Conservation (phyloP, 805 yeast genomes). For the Pichia membranifaciens region DNA sequence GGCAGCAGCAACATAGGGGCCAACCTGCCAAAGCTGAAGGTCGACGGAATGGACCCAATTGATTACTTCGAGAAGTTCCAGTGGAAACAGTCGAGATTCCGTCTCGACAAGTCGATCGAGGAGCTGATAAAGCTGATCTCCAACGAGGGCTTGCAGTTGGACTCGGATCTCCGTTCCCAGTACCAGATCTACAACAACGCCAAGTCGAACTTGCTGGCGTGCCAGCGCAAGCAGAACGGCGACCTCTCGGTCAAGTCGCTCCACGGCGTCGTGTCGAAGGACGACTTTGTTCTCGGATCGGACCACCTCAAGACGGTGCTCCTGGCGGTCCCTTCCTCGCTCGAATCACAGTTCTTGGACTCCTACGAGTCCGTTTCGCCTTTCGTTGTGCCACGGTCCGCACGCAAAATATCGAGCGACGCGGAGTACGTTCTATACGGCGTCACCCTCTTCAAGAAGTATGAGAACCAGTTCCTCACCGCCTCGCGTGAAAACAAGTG, state of each 20-base stretch:
- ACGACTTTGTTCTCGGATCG: slow-evolving; percentile 77
- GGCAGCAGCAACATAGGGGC: slow-evolving; percentile 7
- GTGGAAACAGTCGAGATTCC: slow-evolving; percentile 86
- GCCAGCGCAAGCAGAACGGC: slow-evolving; percentile 90
- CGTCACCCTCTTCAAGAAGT: slow-evolving; percentile 82
- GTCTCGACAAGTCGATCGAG: slow-evolving; percentile 76
- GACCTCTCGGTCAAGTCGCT: slow-evolving; percentile 86
- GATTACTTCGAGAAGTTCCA: slow-evolving; percentile 68
- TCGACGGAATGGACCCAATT: slow-evolving; percentile 44
- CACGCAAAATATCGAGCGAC: slow-evolving; percentile 64
- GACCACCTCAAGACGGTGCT: slow-evolving; percentile 84
- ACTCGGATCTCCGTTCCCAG: slow-evolving; percentile 76
- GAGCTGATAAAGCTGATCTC: slow-evolving; percentile 67
- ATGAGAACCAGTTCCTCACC: slow-evolving; percentile 57
- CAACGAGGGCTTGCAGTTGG: slow-evolving; percentile 75
- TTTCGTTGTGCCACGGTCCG: slow-evolving; percentile 91
- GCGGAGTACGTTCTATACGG: slow-evolving; percentile 66
- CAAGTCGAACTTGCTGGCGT: slow-evolving; percentile 74
- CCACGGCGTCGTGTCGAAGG: slow-evolving; percentile 79
- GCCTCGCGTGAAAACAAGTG: slow-evolving; percentile 80
- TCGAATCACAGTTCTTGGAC: slow-evolving; percentile 53
- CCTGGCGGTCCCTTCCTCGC: slow-evolving; percentile 76
- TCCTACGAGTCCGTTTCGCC: slow-evolving; percentile 70
- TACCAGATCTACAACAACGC: slow-evolving; percentile 74
- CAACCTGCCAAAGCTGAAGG: slow-evolving; percentile 9